Conservation (phyloP, 345 rosid genomes). For the Noccaea caerulescens region DNA sequence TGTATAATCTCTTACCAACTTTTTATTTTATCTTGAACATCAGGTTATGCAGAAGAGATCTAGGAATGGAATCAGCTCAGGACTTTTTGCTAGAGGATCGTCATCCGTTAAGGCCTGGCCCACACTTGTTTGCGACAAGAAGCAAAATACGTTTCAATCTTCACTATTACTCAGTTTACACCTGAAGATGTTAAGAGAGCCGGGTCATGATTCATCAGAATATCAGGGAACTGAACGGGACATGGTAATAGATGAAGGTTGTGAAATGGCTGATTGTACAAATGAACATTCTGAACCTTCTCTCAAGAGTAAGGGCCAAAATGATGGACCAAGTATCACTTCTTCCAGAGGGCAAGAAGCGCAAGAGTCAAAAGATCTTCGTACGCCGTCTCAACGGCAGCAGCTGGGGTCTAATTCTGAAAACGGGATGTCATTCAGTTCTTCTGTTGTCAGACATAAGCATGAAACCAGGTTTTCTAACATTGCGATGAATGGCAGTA, state of each 20-base stretch:
- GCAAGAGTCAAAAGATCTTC: conserved; percentile 43
- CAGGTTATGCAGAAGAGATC: conserved; percentile 60
- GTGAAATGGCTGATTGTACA: conserved; percentile 41
- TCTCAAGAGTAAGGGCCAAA: conserved; percentile 35
- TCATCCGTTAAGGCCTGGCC: conserved; percentile 36
- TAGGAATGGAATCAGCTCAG: conserved; percentile 44
- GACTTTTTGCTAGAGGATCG: conserved; percentile 46
- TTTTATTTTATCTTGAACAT: conserved; percentile 12
- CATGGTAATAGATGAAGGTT: conserved; percentile 45
- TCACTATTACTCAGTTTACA: conserved; percentile 63
- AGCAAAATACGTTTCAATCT: conserved; percentile 48
- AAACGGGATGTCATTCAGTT: conserved; percentile 32
- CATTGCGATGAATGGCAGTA: conserved; percentile 48
- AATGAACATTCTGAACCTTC: conserved; percentile 41
- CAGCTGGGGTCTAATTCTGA: conserved; percentile 44
- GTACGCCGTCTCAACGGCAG: conserved; percentile 44
- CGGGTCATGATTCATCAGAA: conserved; percentile 50
- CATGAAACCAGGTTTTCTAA: conserved; percentile 46
- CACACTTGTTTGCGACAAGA: conserved; percentile 44
- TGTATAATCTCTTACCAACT: conserved; percentile 13
- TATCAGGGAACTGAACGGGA: conserved; percentile 42
- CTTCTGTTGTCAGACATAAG: conserved; percentile 47
- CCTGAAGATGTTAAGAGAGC: conserved; percentile 70
- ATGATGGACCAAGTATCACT: conserved; percentile 36
- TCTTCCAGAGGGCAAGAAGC: conserved; percentile 41